These are phyloP conservation scores for Metschnikowia matae DNA, from an alignment of 805 yeast species.

Conservation along the genomic window DNA sequence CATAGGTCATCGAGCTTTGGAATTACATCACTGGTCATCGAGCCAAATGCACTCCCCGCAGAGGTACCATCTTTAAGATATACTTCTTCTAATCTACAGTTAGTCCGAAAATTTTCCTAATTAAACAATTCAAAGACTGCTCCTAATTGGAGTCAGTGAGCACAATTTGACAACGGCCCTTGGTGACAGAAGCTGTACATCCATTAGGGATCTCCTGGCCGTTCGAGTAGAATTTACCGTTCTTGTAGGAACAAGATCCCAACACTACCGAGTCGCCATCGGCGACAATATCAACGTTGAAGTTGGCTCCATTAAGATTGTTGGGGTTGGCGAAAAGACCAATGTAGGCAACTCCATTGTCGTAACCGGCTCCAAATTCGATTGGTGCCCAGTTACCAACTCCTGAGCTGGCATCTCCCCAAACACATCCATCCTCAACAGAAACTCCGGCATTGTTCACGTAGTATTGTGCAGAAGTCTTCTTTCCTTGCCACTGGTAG, in stretches of 20 bases:
- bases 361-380: constrained; percentile 87
- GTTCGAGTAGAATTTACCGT: constrained; percentile 58
- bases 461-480: constrained; percentile 93
- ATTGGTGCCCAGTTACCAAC: constrained; percentile 99
- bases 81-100: too few relatives aligned
- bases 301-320: constrained; percentile 60
- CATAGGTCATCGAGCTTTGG: too few relatives aligned
- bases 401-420: constrained; percentile 80
- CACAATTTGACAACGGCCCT: constrained; percentile 81
- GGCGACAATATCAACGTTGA: constrained; percentile 63
- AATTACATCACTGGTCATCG: too few relatives aligned
- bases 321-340: constrained; percentile 95
- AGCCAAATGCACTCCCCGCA: too few relatives aligned
- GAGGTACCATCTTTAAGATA: too few relatives aligned
- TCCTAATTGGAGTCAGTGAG: constrained; percentile 26
- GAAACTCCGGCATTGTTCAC: constrained; percentile 96
- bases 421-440: constrained; percentile 84
- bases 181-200: constrained; percentile 87
- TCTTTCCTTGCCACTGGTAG: constrained; percentile 77
- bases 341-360: constrained; percentile 65
- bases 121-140: neutral
- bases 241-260: constrained; percentile 77
- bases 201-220: constrained; percentile 69
- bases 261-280: constrained; percentile 54
- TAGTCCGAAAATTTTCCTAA: neutral